These are phyloP conservation scores for Populus hybrid DNA, from an alignment of 441 rosid species.

Conservation along the genomic window DNA sequence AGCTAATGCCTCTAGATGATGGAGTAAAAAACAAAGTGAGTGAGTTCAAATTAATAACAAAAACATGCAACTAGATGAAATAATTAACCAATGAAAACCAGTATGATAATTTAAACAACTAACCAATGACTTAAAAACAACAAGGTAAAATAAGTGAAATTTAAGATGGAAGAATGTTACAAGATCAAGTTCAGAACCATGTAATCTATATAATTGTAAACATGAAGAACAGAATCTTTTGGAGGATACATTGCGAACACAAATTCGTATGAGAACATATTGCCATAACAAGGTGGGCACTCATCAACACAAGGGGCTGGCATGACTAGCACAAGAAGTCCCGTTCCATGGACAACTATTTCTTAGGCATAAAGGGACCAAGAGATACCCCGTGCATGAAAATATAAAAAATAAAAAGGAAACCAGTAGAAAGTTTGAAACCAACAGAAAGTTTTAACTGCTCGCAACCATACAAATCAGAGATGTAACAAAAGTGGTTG, in stretches of 20 bases:
- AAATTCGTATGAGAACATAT: no score
- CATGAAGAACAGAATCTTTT: neutral
- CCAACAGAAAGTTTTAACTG: no score
- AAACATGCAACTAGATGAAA: conserved; percentile 12
- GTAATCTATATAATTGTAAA: neutral
- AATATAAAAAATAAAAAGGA: no score
- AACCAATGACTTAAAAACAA: no score
- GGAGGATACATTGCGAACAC: neutral
- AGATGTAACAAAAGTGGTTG: no score
- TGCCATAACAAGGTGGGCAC: neutral
- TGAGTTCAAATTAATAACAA: neutral
- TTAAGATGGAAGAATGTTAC: neutral
- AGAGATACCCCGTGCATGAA: no score
- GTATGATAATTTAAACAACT: no score
- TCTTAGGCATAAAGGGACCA: neutral
- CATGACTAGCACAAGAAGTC: neutral
- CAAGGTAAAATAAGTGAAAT: no score
- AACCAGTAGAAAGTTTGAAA: no score
- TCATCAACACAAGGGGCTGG: neutral
- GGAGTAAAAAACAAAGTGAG: neutral
- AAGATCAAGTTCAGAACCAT: neutral
- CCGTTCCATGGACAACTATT: neutral
- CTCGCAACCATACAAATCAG: neutral
- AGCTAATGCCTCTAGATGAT: conserved; percentile 81
- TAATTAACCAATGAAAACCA: conserved; percentile 3